Evolutionary conservation across 2,329 filamentous ascomycete genomes (phyloP), one percentile per base, ranked within the genome.

Genomic region (Cryphonectria nitschkei): DNA sequence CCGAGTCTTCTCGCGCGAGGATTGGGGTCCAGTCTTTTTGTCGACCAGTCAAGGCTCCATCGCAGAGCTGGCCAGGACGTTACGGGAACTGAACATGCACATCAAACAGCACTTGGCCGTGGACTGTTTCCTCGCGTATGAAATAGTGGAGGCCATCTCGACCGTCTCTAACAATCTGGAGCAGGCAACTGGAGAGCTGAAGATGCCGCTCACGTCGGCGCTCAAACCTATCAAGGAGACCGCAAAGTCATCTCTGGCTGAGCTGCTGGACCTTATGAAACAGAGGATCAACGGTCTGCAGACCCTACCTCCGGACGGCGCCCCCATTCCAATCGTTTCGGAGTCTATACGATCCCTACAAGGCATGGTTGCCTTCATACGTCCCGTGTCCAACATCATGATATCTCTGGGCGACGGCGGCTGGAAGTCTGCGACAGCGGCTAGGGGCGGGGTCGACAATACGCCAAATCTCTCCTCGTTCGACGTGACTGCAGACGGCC

Each of bases 111-210:
- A 98, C 77, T 83, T 98, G 54, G 88, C 90, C 75, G 97, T 94
- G 0, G 96, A 99, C 80, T 98, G 95, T 81, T 98, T 93, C 79
- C 87, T 99, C 65, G 94, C 94, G 9, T 99, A 97, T 79, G 96
- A 99, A 79, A 93, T 98, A 43, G 93, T 97, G 43, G 95, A 97
- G 76, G 93, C 98, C 72, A 89, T 98, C 63, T 93, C 93, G 0
- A 88, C 87, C 16, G 86, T 97, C 64, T 94, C 94, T 2, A 91
- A 90, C 69, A 90, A 92, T 54, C 84, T 99, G 4, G 95, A 97
- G 74, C 87, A 88, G 5, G 90, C 92, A 73, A 97, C 94, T 0
- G 94, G 94, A 2, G 94, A 97, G 77, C 86, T 98, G 70, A 97
- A 97, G 79, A 85, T 88, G 41, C 88, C 93, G 7, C 88, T 99